Conservation (phyloP, 2,329 filamentous ascomycete species). For the Aspergillus pseudonomiae region DNA sequence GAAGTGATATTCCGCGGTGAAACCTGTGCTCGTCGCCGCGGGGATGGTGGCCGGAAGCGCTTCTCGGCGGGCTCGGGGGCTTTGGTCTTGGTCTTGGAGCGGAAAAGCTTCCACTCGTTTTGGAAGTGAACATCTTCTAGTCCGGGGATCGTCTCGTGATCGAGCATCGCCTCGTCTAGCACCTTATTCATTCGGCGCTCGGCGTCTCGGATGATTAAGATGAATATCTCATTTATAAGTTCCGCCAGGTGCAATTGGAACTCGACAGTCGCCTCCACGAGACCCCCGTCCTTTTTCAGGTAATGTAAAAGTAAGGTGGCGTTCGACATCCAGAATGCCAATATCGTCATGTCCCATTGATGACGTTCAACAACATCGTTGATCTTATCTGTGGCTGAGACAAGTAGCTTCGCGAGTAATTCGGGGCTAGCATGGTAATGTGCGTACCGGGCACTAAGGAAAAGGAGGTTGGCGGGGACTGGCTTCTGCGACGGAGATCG, state of each 20-base stretch:
- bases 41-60: conserved; percentile 86
- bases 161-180: conserved; percentile 88
- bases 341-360: conserved; percentile 99
- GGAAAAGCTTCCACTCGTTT: conserved; percentile 98
- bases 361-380: conserved; percentile 93
- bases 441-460: conserved; percentile 91
- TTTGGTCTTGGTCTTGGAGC: conserved; percentile 85
- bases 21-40: conserved; percentile 86
- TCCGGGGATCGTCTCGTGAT: conserved; percentile 96
- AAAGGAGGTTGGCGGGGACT: conserved; percentile 95
- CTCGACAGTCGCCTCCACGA: conserved; percentile 78
- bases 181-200: conserved; percentile 96
- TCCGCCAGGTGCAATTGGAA: conserved; percentile 94
- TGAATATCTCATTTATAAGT: conserved; percentile 97
- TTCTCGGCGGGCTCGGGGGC: conserved; percentile 84
- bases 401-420: conserved; percentile 76
- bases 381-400: conserved; percentile 91
- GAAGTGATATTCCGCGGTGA: conserved; percentile 95
- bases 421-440: conserved; percentile 93
- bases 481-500: conserved; percentile 96
- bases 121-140: conserved; percentile 97
- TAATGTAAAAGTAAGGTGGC: conserved; percentile 94
- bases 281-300: conserved; percentile 85
- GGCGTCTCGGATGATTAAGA: conserved; percentile 93
- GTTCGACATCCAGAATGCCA: conserved; percentile 99